Percentiles rank a stretch among this genome's conserved stretches.
phyloP scores from a whole-genome alignment of 2,329 filamentous ascomycete species.

The Apiospora hydei region DNA sequence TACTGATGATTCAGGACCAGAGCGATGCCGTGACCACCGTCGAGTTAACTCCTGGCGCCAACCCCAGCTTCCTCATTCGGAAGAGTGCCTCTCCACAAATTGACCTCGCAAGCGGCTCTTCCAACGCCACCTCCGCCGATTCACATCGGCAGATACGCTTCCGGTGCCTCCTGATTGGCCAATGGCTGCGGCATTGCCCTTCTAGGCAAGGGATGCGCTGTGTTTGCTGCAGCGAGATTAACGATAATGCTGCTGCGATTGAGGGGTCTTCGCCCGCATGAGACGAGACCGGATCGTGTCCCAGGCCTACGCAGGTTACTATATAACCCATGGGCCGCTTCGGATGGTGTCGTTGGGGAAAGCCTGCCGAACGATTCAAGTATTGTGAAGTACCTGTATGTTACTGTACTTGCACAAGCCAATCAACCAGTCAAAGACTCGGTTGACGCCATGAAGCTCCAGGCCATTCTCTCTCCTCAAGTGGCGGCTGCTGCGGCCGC shows the following conservation, averaged over 20 bases:
- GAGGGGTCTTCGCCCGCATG: background rate
- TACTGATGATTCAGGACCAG: background rate
- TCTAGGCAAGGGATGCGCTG: constrained; percentile 3
- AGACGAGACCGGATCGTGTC: background rate
- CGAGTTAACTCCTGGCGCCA: background rate
- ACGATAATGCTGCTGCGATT: background rate
- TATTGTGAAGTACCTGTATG: background rate
- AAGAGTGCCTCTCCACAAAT: background rate
- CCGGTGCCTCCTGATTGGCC: background rate
- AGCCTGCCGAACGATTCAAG: background rate
- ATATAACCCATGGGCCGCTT: background rate
- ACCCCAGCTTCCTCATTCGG: constrained; percentile 12
- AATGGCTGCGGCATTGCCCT: background rate
- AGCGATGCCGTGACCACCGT: background rate
- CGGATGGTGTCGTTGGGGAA: background rate
- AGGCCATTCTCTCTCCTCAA: background rate
- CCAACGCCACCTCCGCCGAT: background rate
- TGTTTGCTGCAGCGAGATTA: background rate
- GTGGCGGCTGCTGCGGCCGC: background rate
- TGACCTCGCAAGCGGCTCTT: background rate
- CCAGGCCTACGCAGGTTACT: background rate
- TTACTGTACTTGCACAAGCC: background rate
- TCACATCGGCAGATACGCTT: constrained; percentile 1
- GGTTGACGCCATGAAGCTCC: background rate
- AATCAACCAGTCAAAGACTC: background rate